Conservation (phyloP, 306 rosid genomes). For the Prunus padus region DNA sequence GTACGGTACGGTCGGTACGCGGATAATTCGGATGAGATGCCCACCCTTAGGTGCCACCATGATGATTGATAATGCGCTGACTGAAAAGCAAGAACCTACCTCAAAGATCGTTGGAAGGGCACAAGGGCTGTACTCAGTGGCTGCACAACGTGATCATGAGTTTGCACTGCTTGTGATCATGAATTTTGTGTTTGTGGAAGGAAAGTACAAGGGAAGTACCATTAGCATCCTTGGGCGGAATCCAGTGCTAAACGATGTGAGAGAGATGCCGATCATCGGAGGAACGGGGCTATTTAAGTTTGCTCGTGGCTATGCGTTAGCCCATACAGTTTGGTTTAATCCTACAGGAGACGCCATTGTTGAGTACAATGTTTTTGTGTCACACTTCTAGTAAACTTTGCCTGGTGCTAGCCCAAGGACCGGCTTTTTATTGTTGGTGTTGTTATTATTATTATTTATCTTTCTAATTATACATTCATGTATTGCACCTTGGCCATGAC, state of each 20-base stretch:
- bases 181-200: slow-evolving; percentile 22
- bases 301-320: slow-evolving; percentile 35
- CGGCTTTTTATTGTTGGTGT: background rate
- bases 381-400: slow-evolving; percentile 1
- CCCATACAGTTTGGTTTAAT: slow-evolving; percentile 30
- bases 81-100: slow-evolving; percentile 3
- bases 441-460: background rate
- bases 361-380: slow-evolving; percentile 34
- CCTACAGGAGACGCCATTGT: slow-evolving; percentile 32
- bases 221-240: slow-evolving; percentile 32
- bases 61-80: slow-evolving; percentile 23
- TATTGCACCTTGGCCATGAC: background rate
- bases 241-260: slow-evolving; percentile 9
- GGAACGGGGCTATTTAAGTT: slow-evolving; percentile 29
- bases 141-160: slow-evolving; percentile 16
- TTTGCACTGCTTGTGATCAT: slow-evolving; percentile 14
- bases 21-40: too few relatives aligned
- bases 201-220: slow-evolving; percentile 29
- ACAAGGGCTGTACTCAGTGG: slow-evolving; percentile 27
- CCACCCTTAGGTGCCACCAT: background rate
- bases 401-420: too few relatives aligned
- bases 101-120: slow-evolving; percentile 30
- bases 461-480: background rate
- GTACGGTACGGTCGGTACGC: too few relatives aligned
- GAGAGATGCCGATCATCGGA: slow-evolving; percentile 15